Evolutionary conservation across 2,329 filamentous ascomycete species (phyloP), one percentile per base, ranked within the genome.

Genomic region (Didymella sp.): DNA sequence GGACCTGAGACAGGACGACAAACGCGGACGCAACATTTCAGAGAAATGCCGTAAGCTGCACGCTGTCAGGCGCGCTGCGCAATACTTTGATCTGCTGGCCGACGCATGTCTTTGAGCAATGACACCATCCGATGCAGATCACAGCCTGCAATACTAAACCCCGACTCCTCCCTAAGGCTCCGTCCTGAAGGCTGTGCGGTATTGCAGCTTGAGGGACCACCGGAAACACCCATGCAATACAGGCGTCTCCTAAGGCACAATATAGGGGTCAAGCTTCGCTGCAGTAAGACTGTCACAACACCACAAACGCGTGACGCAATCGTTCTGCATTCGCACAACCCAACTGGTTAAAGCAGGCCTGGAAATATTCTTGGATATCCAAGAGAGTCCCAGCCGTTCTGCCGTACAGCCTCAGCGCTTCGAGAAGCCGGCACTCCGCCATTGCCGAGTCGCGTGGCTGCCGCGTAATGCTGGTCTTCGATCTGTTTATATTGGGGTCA

Each of bases 371-470:
- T 21, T 42, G 15, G 24, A 42, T 8, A 33, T 21, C n/a, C 6
- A 9, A 22, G 5, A 35, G 8, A 19, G 25, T 15, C 21, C 13
- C 17, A 19, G 4, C 46, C 33, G 8, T 2, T 40, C 15, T 27
- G 44, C 25, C 25, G 13, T 40, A 37, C 19, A 41, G 30, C 25
- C 19, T 41, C 28, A 25, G 28, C 48, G 54, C 48, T 42, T 61
- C 42, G 42, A 51, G 22, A 58, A 59, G 52, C 56, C 62, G 60
- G 54, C 46, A 56, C 19, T 60, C 37, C 43, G 49, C 46, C 19
- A 54, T 48, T 58, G 62, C 64, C 65, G 67, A 69, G 60, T 58
- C 51, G 57, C 56, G 60, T 62, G 67, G 66, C 55, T 45, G 24
- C 30, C 30, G 37, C 38, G 30, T 40, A 22, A 15, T 38, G 28